Evolutionary conservation across 2,329 filamentous ascomycete genomes (phyloP).

Genomic region (Fonsecaea multimorphosa): DNA sequence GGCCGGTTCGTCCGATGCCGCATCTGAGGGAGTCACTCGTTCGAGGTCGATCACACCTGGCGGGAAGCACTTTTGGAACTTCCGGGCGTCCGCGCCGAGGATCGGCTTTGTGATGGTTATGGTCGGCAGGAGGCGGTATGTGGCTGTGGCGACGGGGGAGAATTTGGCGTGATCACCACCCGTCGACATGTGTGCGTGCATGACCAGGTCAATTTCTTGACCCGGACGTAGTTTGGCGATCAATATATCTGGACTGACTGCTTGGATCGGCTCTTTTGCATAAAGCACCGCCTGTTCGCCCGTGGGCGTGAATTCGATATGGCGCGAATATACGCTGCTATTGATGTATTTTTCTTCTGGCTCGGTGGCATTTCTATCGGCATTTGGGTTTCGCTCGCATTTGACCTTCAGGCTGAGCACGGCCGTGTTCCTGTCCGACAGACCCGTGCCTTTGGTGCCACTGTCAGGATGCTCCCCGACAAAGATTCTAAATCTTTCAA

Average conservation of each 20-base stretch:
- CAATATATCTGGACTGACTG: conserved; percentile 89
- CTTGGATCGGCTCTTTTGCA: conserved; percentile 64
- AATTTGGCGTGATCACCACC: conserved; percentile 96
- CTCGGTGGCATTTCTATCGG: conserved; percentile 74
- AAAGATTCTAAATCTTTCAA: conserved; percentile 84
- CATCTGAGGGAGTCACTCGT: conserved; percentile 71
- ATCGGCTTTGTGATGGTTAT: conserved; percentile 87
- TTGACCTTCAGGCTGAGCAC: conserved; percentile 76
- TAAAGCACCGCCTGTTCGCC: conserved; percentile 74
- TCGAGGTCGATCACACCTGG: conserved; percentile 83
- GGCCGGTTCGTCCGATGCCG: conserved; percentile 62
- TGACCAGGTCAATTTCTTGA: conserved; percentile 82
- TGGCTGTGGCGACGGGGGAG: conserved; percentile 92
- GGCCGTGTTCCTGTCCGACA: conserved; percentile 84
- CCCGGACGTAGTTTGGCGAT: conserved; percentile 92
- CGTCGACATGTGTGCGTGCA: conserved; percentile 94
- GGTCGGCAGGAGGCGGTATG: conserved; percentile 86
- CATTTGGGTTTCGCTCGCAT: conserved; percentile 79
- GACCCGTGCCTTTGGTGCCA: conserved; percentile 51
- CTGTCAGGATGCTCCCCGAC: conserved; percentile 68
- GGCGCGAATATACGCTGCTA: conserved; percentile 79
- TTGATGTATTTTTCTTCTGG: conserved; percentile 84
- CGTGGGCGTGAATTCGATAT: conserved; percentile 76
- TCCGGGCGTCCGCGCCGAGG: conserved; percentile 81
- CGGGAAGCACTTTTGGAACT: conserved; percentile 90